A percentile compares a stretch with the other conserved stretches of the same genome.
Conservation (phyloP, 176 grass and related monocot genomes). For the Triticum turgidum region DNA sequence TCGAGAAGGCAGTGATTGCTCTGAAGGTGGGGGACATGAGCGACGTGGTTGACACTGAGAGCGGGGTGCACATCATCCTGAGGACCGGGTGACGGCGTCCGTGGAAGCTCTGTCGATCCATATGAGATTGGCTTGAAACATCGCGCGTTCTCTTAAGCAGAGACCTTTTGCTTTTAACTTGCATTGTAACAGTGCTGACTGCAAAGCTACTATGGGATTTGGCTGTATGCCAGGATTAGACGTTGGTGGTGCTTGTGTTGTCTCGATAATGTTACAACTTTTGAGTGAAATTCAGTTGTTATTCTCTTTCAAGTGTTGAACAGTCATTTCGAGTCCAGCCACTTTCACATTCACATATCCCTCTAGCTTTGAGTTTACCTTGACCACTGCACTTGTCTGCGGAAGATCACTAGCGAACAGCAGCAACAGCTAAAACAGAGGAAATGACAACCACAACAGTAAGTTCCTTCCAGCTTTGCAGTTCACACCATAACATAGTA, state of each 20-base stretch:
- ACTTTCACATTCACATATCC: too few relatives aligned
- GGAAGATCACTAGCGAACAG: too few relatives aligned
- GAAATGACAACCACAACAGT: not conserved
- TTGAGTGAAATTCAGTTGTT: not conserved
- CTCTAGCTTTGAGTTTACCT: too few relatives aligned
- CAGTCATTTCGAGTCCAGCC: not conserved
- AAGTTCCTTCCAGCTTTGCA: too few relatives aligned
- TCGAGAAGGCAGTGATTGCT: conserved; percentile 72
- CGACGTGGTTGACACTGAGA: conserved; percentile 77
- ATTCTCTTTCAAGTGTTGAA: not conserved
- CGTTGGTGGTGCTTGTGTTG: not conserved
- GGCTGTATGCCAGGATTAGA: not conserved
- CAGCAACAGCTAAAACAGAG: not conserved
- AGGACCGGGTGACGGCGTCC: conserved; percentile 51
- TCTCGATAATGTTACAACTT: not conserved
- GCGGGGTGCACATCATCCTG: conserved; percentile 89
- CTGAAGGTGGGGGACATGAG: conserved; percentile 85
- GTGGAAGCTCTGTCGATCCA: not conserved
- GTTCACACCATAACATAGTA: too few relatives aligned
- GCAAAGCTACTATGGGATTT: not conserved
- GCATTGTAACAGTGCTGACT: not conserved
- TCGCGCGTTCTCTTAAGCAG: not conserved
- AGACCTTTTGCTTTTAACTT: not conserved
- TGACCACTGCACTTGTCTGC: too few relatives aligned
- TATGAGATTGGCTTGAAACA: not conserved